These are phyloP conservation scores for Gelatoporia subvermispora DNA, from an alignment of 768 basidiomycete species.

Conservation along the genomic window DNA sequence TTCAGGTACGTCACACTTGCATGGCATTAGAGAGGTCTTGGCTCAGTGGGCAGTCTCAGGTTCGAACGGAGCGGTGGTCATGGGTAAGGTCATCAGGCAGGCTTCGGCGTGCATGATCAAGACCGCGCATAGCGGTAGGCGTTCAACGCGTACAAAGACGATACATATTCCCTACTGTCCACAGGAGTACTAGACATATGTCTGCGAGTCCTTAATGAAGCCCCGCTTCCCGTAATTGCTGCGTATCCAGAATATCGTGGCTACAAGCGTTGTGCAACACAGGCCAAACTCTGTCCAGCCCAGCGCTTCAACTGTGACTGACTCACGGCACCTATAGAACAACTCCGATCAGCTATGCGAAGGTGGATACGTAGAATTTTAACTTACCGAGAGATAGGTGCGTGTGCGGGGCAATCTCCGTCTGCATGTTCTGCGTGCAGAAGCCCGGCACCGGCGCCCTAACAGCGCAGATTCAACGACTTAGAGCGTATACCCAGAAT, in stretches of 20 bases:
- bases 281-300: constrained; percentile 75
- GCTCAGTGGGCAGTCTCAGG: too few species aligned
- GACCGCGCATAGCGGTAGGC: too few species aligned
- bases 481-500: not conserved
- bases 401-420: constrained; percentile 49
- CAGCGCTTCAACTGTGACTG: constrained; percentile 66
- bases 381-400: constrained; percentile 48
- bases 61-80: too few species aligned
- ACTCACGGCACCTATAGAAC: constrained; percentile 55
- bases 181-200: constrained; percentile 30
- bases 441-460: constrained; percentile 67
- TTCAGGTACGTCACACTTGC: not conserved
- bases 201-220: constrained; percentile 39
- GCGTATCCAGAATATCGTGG: constrained; percentile 51
- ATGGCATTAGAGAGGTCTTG: too few species aligned
- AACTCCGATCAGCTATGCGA: constrained; percentile 2
- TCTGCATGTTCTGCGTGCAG: constrained; percentile 62
- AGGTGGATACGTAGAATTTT: too few species aligned
- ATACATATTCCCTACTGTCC: not conserved
- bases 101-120: too few species aligned
- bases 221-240: constrained; percentile 28
- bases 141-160: not conserved
- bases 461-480: not conserved
- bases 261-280: constrained; percentile 48
- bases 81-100: too few species aligned